Evolutionary conservation across 2,329 filamentous ascomycete species (phyloP), one percentile per base, ranked within the genome.

Genomic region (Lachnellula suecica): DNA sequence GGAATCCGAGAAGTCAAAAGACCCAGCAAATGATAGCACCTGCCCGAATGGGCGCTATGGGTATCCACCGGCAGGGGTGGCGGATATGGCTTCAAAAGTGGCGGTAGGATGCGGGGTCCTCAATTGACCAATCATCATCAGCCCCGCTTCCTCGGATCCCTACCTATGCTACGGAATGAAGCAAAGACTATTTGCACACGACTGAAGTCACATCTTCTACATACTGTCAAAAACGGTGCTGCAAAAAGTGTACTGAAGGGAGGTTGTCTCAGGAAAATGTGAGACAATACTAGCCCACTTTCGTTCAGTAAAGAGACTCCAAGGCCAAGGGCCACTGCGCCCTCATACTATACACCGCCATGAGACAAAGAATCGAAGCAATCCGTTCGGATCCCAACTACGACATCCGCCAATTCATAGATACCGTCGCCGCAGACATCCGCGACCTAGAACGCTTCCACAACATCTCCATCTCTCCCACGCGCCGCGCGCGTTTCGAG

Each of bases 381-480:
- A 19, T 22, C 7, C 37, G 20, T 10, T 40, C 37, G 37, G 37
- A 40, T 22, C 37, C n/a, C 11, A 13, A 40, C 20, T 19, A 40
- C 4, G n/a, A 19, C 37, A 40, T 40, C 20, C 37, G 37, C 10
- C 20, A 19, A 10, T 40, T 40, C 37, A 40, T 40, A 20, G 37
- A 40, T 19, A 40, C 75, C 8, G 68, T 81, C 4, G 63, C 61
- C 2, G 66, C 68, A 29, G 79, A 83, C 51, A 54, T 79, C 2
- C 54, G 66, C 7, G 74, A 79, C n/a, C 65, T 83, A 2, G 63
- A 72, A 8, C 64, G 63, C 1, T 81, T 78, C 59, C 79, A 80
- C 65, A 75, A 73, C 46, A 72, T 82, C 53, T 65, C 66, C 1
- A 70, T 75, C 35, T 80, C 79, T 0, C 59, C 67, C 0, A 64